A percentile compares a stretch with the other conserved stretches of the same genome.
These are phyloP conservation scores for Boletus vinaceobasis DNA, from an alignment of 768 basidiomycete species.

Conservation along the genomic window DNA sequence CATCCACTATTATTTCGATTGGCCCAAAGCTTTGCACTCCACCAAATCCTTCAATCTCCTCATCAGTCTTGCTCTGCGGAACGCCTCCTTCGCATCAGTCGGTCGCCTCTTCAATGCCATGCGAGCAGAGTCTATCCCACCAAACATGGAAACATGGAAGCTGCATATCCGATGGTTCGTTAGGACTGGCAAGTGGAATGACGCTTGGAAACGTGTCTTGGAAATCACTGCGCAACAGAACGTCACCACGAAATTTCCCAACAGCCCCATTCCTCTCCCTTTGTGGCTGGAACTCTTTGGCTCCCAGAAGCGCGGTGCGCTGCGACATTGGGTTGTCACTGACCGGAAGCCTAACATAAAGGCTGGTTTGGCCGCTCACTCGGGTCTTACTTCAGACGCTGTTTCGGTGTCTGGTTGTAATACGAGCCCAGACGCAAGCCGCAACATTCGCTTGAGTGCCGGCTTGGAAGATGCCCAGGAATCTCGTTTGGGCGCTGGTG, in stretches of 20 bases:
- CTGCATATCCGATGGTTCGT: slow-evolving; percentile 57
- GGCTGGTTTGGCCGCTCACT: background rate
- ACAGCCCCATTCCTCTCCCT: slow-evolving; percentile 35
- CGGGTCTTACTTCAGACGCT: background rate
- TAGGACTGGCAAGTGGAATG: slow-evolving; percentile 51
- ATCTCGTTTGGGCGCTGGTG: background rate
- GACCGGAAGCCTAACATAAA: background rate
- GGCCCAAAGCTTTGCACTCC: slow-evolving; percentile 31
- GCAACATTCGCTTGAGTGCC: background rate
- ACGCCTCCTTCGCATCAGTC: slow-evolving; percentile 46
- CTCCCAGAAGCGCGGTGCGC: slow-evolving; percentile 37
- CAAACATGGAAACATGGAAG: slow-evolving; percentile 54
- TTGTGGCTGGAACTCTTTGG: slow-evolving; percentile 65
- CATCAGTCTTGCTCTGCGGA: slow-evolving; percentile 48
- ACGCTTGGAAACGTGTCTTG: slow-evolving; percentile 50
- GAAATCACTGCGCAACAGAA: slow-evolving; percentile 12
- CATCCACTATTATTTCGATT: slow-evolving; percentile 27
- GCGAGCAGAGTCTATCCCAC: slow-evolving; percentile 38
- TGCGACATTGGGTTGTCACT: slow-evolving; percentile 18
- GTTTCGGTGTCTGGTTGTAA: background rate
- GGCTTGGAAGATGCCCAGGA: background rate
- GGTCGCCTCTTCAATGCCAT: slow-evolving; percentile 46
- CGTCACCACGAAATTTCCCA: background rate
- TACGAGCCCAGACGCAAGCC: background rate
- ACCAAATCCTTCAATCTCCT: slow-evolving; percentile 44